Percentiles rank a stretch among this genome's conserved stretches.
Evolutionary conservation across 2,329 filamentous ascomycete species (phyloP).

Genomic region (Sporothrix brasiliensis): DNA sequence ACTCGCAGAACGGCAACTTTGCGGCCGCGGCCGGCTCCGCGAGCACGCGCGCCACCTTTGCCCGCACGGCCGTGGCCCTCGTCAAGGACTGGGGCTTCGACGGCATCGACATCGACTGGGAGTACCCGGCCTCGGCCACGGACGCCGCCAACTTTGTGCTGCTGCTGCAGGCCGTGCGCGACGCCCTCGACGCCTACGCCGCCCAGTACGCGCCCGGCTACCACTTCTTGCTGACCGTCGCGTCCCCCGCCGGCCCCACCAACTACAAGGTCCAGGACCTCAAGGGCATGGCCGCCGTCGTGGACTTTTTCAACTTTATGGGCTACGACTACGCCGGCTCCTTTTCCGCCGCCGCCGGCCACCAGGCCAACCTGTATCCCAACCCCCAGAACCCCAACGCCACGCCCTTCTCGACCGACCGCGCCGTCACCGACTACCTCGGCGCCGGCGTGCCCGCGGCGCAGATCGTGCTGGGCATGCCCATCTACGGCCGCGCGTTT

Average conservation of each 20-base stretch:
- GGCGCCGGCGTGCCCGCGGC: slow-evolving; percentile 60
- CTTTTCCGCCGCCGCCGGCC: slow-evolving; percentile 65
- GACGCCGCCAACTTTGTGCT: slow-evolving; percentile 51
- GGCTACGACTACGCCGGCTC: slow-evolving; percentile 73
- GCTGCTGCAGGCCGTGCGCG: slow-evolving; percentile 50
- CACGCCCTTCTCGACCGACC: slow-evolving; percentile 71
- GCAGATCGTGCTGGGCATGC: slow-evolving; percentile 78
- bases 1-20: slow-evolving; percentile 68
- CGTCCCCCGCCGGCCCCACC: slow-evolving; percentile 52
- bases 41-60: slow-evolving; percentile 66
- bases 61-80: slow-evolving; percentile 66
- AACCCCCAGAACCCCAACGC: slow-evolving; percentile 55
- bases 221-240: slow-evolving; percentile 58
- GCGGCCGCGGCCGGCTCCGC: slow-evolving; percentile 66
- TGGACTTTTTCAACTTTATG: slow-evolving; percentile 66
- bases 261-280: slow-evolving; percentile 56
- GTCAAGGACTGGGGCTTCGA: slow-evolving; percentile 69
- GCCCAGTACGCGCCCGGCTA: slow-evolving; percentile 49
- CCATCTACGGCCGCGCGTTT: slow-evolving; percentile 77
- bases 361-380: slow-evolving; percentile 71
- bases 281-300: slow-evolving; percentile 49
- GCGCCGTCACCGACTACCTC: slow-evolving; percentile 67
- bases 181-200: slow-evolving; percentile 55
- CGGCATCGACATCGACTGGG: slow-evolving; percentile 48
- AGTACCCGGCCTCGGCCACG: slow-evolving; percentile 45